phyloP scores from a whole-genome alignment of 495 filamentous ascomycete genomes.

The Penicillium herquei region DNA sequence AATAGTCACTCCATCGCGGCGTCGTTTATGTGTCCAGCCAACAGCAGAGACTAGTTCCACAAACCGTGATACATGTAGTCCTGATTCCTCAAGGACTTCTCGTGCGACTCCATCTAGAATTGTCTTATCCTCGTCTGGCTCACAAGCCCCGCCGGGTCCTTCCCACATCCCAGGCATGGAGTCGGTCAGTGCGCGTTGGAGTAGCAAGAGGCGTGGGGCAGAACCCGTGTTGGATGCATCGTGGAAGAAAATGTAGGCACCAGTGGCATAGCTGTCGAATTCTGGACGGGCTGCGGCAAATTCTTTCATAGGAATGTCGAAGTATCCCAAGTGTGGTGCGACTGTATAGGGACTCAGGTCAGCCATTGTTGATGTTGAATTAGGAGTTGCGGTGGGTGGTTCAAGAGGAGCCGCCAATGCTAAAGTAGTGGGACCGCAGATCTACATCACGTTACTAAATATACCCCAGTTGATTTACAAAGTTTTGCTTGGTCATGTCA shows the following conservation, averaged over 20 bases:
- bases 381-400: not conserved
- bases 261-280: constrained; percentile 35
- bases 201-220: constrained; percentile 43
- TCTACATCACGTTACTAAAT: no score
- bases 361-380: constrained; percentile 7
- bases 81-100: constrained; percentile 60
- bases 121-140: constrained; percentile 43
- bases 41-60: constrained; percentile 40
- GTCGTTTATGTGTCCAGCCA: constrained; percentile 26
- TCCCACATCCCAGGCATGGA: constrained; percentile 55
- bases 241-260: constrained; percentile 43
- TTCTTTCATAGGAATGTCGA: constrained; percentile 32
- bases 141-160: constrained; percentile 54
- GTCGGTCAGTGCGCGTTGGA: constrained; percentile 48
- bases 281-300: constrained; percentile 34
- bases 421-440: no score
- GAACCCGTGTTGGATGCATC: not conserved
- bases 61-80: constrained; percentile 46
- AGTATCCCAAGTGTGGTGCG: constrained; percentile 38
- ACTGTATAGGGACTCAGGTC: constrained; percentile 31
- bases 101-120: constrained; percentile 54
- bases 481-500: no score
- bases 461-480: no score
- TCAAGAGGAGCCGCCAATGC: no score
- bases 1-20: constrained; percentile 11